Conservation (phyloP, 1,284 basidiomycete genomes). For the Cutaneotrichosporon sp. region DNA sequence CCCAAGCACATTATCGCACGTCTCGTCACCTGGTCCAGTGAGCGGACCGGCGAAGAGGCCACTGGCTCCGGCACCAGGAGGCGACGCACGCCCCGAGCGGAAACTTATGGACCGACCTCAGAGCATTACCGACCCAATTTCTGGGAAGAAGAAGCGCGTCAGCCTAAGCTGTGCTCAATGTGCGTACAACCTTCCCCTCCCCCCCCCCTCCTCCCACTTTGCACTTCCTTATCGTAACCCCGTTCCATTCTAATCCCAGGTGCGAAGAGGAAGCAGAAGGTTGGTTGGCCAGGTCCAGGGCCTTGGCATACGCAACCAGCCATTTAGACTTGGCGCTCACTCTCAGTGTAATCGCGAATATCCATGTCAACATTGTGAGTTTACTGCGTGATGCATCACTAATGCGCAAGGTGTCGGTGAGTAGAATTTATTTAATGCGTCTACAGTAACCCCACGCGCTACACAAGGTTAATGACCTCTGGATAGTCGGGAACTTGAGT, state of each 20-base stretch:
- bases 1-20: slow-evolving; percentile 31
- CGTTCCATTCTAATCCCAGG: slow-evolving; percentile 31
- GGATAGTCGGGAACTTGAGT: not conserved
- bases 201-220: not conserved
- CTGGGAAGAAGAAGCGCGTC: slow-evolving; percentile 51
- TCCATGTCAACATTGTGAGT: slow-evolving; percentile 54
- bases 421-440: not conserved
- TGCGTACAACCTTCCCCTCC: slow-evolving; percentile 30
- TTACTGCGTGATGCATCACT: not conserved
- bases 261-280: slow-evolving; percentile 52
- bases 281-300: slow-evolving; percentile 16
- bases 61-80: slow-evolving; percentile 17
- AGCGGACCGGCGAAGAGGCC: slow-evolving; percentile 16
- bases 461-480: not conserved
- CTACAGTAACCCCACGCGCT: not conserved
- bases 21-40: slow-evolving; percentile 29
- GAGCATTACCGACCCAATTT: slow-evolving; percentile 27
- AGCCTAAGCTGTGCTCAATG: slow-evolving; percentile 53
- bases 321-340: not conserved
- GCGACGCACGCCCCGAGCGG: slow-evolving; percentile 24
- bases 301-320: not conserved
- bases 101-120: slow-evolving; percentile 23
- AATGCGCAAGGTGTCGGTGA: slow-evolving; percentile 20
- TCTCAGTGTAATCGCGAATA: slow-evolving; percentile 52
- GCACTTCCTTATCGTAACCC: no score